phyloP scores from a whole-genome alignment of 345 rosid species.

The Brassica cretica region DNA sequence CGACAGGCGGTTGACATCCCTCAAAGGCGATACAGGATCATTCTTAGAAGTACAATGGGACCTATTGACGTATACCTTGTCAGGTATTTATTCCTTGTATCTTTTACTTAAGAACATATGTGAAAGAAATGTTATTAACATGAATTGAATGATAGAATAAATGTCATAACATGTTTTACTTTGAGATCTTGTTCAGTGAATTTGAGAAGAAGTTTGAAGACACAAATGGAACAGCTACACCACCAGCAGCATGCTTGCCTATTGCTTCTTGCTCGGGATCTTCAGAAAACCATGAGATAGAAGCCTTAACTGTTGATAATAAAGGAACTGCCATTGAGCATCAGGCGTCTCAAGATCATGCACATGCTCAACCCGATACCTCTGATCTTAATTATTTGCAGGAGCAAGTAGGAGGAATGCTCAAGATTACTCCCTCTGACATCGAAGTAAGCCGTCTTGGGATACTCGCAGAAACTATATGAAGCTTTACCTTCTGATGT shows the following conservation, averaged over 20 bases:
- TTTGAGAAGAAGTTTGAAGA: slow-evolving; percentile 93
- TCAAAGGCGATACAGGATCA: slow-evolving; percentile 89
- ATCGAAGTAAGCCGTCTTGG: slow-evolving; percentile 63
- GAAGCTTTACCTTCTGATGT: not conserved
- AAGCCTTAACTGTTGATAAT: slow-evolving; percentile 42
- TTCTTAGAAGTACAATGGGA: slow-evolving; percentile 95
- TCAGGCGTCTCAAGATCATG: slow-evolving; percentile 42
- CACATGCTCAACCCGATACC: slow-evolving; percentile 37
- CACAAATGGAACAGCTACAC: slow-evolving; percentile 56
- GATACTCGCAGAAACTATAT: not conserved
- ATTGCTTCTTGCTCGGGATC: slow-evolving; percentile 65
- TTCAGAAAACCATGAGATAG: slow-evolving; percentile 53
- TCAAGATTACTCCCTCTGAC: slow-evolving; percentile 82
- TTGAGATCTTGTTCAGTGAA: slow-evolving; percentile 52
- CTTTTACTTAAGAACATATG: not conserved
- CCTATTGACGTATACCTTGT: slow-evolving; percentile 96
- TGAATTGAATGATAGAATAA: not conserved
- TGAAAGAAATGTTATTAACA: not conserved
- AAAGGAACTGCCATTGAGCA: slow-evolving; percentile 45
- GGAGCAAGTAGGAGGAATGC: slow-evolving; percentile 84
- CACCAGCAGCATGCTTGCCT: slow-evolving; percentile 43
- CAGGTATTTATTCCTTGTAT: slow-evolving; percentile 50
- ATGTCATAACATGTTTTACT: slow-evolving; percentile 8
- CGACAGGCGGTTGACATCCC: slow-evolving; percentile 74
- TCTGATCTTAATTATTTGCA: slow-evolving; percentile 64